Evolutionary conservation across 1,139 yeast genomes (phyloP).

Genomic region (Blastobotrys apis): DNA sequence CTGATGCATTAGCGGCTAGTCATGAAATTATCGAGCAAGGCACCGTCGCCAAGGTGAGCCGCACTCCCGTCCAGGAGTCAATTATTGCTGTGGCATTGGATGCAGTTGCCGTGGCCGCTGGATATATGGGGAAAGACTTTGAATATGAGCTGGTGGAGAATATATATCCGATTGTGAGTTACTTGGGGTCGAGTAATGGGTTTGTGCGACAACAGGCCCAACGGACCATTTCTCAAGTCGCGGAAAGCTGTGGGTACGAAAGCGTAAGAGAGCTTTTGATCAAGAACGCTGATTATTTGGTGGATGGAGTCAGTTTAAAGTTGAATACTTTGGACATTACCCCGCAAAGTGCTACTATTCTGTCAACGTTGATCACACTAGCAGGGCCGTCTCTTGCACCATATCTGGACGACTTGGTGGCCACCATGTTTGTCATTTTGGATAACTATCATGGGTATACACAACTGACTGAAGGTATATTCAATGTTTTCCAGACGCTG

Average conservation of each 20-base stretch:
- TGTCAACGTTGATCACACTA: conserved; percentile 60
- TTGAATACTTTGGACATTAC: conserved; percentile 66
- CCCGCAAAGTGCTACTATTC: conserved; percentile 67
- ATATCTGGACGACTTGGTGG: conserved; percentile 66
- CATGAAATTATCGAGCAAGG: conserved; percentile 15
- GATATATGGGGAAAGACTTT: conserved; percentile 41
- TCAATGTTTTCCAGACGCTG: conserved; percentile 64
- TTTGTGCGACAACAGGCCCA: conserved; percentile 47
- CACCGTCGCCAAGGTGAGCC: background rate
- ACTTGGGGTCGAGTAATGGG: conserved; percentile 47
- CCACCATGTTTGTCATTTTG: conserved; percentile 67
- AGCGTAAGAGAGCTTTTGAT: conserved; percentile 53
- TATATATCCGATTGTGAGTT: conserved; percentile 52
- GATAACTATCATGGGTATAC: conserved; percentile 84
- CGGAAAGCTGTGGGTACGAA: conserved; percentile 52
- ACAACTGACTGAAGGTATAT: conserved; percentile 66
- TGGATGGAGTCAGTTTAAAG: conserved; percentile 68
- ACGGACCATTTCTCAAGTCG: conserved; percentile 43
- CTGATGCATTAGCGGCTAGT: conserved; percentile 22
- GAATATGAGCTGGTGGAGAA: conserved; percentile 49
- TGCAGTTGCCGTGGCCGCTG: conserved; percentile 41
- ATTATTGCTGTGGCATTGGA: conserved; percentile 33
- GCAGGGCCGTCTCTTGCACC: conserved; percentile 66
- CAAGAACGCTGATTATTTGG: conserved; percentile 72
- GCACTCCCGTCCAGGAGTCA: conserved; percentile 7